phyloP scores from a whole-genome alignment of 2,329 filamentous ascomycete species.

The Colletotrichum salicis region DNA sequence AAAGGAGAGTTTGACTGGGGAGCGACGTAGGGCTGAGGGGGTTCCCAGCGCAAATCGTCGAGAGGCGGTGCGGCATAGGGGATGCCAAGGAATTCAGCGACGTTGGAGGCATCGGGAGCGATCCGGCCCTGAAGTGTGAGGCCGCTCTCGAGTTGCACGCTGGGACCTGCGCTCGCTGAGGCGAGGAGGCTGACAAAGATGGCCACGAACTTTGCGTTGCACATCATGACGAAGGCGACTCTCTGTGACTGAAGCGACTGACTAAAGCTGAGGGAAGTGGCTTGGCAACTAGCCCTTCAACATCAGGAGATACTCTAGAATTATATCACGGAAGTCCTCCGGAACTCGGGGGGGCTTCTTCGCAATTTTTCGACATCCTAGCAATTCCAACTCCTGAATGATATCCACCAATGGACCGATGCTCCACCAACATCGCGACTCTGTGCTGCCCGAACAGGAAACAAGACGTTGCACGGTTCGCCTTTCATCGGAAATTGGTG shows the following conservation, averaged over 20 bases:
- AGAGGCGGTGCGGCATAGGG: slow-evolving; percentile 68
- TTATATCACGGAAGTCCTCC: not conserved
- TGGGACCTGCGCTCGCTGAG: slow-evolving; percentile 26
- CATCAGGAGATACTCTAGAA: not conserved
- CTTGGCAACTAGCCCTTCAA: not conserved
- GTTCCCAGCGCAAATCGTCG: slow-evolving; percentile 58
- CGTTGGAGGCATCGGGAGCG: slow-evolving; percentile 18
- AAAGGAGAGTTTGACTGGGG: slow-evolving; percentile 14
- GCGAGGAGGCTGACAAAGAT: slow-evolving; percentile 27
- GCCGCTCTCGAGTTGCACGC: slow-evolving; percentile 24
- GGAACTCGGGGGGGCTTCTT: slow-evolving; percentile 19
- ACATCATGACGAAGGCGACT: slow-evolving; percentile 17
- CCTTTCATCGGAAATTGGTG: slow-evolving; percentile 29
- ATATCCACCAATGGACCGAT: not conserved
- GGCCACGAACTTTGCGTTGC: slow-evolving; percentile 23
- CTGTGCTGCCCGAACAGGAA: slow-evolving; percentile 9
- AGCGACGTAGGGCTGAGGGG: slow-evolving; percentile 42
- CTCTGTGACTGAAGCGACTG: not conserved
- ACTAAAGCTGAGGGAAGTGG: not conserved
- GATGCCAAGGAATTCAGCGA: slow-evolving; percentile 47
- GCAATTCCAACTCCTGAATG: slow-evolving; percentile 4
- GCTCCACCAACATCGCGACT: slow-evolving; percentile 20
- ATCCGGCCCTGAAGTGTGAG: slow-evolving; percentile 27
- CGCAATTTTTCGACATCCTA: not conserved
- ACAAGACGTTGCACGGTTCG: slow-evolving; percentile 8